Evolutionary conservation across 2,329 filamentous ascomycete species (phyloP), one percentile per base, ranked within the genome.

Genomic region (Alternaria angustiovoidea): DNA sequence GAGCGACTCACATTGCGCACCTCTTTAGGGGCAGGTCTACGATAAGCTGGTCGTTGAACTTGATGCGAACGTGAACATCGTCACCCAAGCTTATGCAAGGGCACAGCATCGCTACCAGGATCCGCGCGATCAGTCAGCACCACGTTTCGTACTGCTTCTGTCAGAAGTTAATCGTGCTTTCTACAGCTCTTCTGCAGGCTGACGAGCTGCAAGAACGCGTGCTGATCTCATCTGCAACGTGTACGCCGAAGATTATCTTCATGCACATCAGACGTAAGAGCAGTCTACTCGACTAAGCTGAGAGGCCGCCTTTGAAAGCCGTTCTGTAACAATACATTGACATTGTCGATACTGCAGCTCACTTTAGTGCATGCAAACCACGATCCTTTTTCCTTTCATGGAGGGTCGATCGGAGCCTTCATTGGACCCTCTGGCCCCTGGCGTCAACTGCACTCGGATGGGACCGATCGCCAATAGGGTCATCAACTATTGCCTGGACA

Each of bases 341-440:
- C 53, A 38, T 52, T 44, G 47, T 58, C 57, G 64, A 63, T 58
- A 42, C 55, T 65, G 60, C 57, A 62, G 48, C 54, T 51, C 46
- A 28, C 34, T 28, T 22, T 62, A 67, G 64, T 54, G 55, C 47
- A 61, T 64, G 55, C 55, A 41, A 54, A 47, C 48, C 57, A 51
- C 47, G 44, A 57, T 66, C 54, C 51, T 57, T 57, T 34, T 30
- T 18, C 16, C 14, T 51, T 5, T 5, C 34, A 12, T 34, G 55
- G 38, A 41, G 43, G 39, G 48, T 34, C 26, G 58, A 51, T 57
- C 46, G 39, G 47, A 26, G 41, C 26, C 22, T 52, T 46, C 16
- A 61, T 48, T 56, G 56, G 56, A 46, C 30, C 44, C 36, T 46
- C 48, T 43, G 18, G 55, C 57, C 53, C 53, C 55, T 64, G 61